Base-by-base conservation (phyloP, 1,284 basidiomycete species). In the Coniophora puteana region DNA sequence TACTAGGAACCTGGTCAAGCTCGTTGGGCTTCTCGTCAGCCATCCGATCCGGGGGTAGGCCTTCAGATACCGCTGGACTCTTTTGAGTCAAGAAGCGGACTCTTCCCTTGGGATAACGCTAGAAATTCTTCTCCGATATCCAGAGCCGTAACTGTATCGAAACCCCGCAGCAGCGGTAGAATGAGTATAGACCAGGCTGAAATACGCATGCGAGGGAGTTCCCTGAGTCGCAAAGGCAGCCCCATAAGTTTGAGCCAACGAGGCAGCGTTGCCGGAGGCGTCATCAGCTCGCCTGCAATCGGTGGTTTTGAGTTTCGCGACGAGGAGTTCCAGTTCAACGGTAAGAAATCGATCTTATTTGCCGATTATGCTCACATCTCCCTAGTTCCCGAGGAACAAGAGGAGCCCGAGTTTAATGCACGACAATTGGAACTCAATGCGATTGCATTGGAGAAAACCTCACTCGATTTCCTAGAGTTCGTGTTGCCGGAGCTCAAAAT, bases 101-200 rank as follows among this genome's bases (percentile, higher is more conserved):
- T 89, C 32, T 88, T 88, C 58, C 88, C 87, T 4, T 90, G 87
- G 87, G 86, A 89, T 52, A 73, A 89, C 57, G 84, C 83, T 12
- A 83, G 79, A 1, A 66, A 68, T 18, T 83, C 73, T 45, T 83
- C 82, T 10, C 84, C 83, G 4, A 67, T 56, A 25, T 54, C 54
- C 26, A 66, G 55, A 4, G 48, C 53, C 31, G 68, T 54, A 21
- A 66, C 56, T 20, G 65, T 55, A 4, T 65, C 72, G 44, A 67
- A 61, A 5, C 57, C 63, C 35, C 48, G 50, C 24, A 66, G 64
- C 26, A 73, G 69, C 49, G 73, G 76, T 44, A 64, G 62, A 34
- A 51, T 72, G 31, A 73, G 68, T 48, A 52, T 79, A 26, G 74
- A 77, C 25, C 68, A 63, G 12, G 74, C 69, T 4, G 78, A 80